phyloP scores from a whole-genome alignment of 441 rosid species.

The Isatis lusitanica region DNA sequence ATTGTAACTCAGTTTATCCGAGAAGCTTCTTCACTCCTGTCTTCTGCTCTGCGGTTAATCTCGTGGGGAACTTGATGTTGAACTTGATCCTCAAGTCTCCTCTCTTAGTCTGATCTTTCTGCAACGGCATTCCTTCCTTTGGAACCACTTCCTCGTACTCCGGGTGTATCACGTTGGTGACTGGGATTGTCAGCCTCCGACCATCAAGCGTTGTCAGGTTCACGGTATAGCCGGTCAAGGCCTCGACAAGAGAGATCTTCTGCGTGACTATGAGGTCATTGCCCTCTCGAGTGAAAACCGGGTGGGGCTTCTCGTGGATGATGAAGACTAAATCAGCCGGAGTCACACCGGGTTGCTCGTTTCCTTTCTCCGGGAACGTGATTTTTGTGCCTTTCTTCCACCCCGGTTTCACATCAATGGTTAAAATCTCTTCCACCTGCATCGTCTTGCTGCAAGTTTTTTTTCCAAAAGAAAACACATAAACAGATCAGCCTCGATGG shows the following conservation, averaged over 20 bases:
- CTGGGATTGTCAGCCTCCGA: slow-evolving; percentile 44
- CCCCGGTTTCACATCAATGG: slow-evolving; percentile 53
- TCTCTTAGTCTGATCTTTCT: slow-evolving; percentile 48
- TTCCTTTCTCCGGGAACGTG: slow-evolving; percentile 58
- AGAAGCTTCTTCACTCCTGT: slow-evolving; percentile 53
- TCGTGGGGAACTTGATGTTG: slow-evolving; percentile 53
- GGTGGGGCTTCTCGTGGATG: slow-evolving; percentile 59
- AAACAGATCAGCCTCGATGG: not conserved
- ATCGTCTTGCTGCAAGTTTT: slow-evolving; percentile 40
- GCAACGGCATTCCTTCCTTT: slow-evolving; percentile 58
- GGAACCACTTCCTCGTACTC: slow-evolving; percentile 54
- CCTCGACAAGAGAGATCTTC: slow-evolving; percentile 49
- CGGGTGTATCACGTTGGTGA: slow-evolving; percentile 48
- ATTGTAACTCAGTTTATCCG: slow-evolving; percentile 22
- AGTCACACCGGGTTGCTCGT: slow-evolving; percentile 47
- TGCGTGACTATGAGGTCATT: slow-evolving; percentile 50
- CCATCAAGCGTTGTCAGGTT: slow-evolving; percentile 52
- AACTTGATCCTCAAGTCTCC: slow-evolving; percentile 59
- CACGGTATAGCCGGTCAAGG: slow-evolving; percentile 46
- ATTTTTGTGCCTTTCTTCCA: slow-evolving; percentile 68
- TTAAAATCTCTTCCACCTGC: slow-evolving; percentile 55
- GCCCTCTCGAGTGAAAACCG: slow-evolving; percentile 50
- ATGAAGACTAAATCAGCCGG: slow-evolving; percentile 54
- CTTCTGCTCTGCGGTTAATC: slow-evolving; percentile 55
- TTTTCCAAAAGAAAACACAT: not conserved